These are phyloP conservation scores for Wakefieldia striispora DNA, from an alignment of 768 basidiomycete species.

Conservation along the genomic window DNA sequence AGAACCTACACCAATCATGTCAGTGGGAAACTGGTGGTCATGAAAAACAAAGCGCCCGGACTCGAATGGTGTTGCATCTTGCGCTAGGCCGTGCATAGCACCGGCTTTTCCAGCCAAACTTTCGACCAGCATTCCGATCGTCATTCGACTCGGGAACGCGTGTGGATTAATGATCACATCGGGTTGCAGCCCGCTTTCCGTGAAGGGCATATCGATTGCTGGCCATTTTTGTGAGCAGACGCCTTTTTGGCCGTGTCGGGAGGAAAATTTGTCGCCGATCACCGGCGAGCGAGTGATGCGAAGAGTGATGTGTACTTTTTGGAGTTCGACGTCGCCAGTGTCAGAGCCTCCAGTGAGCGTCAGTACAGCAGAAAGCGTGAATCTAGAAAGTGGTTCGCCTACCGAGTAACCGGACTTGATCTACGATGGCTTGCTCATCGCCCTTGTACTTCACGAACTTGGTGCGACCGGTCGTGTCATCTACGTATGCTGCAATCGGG, in stretches of 20 bases:
- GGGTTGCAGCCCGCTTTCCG: constrained; percentile 97
- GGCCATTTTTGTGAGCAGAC: constrained; percentile 99
- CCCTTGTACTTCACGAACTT: constrained; percentile 94
- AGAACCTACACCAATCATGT: constrained; percentile 57
- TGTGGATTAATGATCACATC: constrained; percentile 99
- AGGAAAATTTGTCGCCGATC: constrained; percentile 99
- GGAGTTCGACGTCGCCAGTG: constrained; percentile 80
- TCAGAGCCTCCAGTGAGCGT: constrained; percentile 64
- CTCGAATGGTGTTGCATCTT: constrained; percentile 99
- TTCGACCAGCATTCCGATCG: constrained; percentile 99
- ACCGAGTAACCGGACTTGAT: constrained; percentile 91
- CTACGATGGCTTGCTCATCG: constrained; percentile 86
- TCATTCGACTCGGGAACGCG: constrained; percentile 99
- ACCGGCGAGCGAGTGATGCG: constrained; percentile 93
- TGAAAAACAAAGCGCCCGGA: constrained; percentile 38
- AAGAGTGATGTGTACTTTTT: constrained; percentile 91
- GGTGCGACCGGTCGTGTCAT: constrained; percentile 81
- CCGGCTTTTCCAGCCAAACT: constrained; percentile 99
- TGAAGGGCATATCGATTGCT: constrained; percentile 96
- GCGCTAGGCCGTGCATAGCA: constrained; percentile 96
- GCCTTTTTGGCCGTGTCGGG: constrained; percentile 98
- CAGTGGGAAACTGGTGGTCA: constrained; percentile 5
- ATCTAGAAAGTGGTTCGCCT: constrained; percentile 17
- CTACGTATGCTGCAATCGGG: constrained; percentile 81
- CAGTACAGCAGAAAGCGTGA: not conserved